These are phyloP conservation scores for Pythium sukuiense DNA, from an alignment of 352 stramenopile genomes.

Conservation along the genomic window DNA sequence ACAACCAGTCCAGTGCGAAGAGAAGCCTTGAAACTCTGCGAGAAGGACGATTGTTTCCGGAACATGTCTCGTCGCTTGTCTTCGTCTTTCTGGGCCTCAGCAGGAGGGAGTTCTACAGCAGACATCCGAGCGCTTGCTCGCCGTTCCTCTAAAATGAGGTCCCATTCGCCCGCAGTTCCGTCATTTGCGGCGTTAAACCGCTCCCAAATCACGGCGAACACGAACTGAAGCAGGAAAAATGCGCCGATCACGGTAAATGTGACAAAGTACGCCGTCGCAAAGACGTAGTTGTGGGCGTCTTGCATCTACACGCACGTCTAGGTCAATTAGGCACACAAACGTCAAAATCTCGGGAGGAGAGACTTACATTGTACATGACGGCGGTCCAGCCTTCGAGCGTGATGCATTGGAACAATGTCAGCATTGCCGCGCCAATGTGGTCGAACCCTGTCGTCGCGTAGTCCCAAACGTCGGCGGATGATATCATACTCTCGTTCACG, in stretches of 20 bases:
- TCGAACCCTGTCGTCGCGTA: constrained; percentile 86
- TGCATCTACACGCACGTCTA: constrained; percentile 7
- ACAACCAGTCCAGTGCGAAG: constrained; percentile 24
- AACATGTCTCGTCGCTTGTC: neutral
- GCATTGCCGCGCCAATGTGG: constrained; percentile 67
- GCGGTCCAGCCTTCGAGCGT: constrained; percentile 88
- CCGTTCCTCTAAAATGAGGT: constrained; percentile 36
- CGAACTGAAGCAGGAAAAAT: constrained; percentile 85
- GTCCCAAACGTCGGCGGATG: constrained; percentile 58
- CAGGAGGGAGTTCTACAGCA: neutral
- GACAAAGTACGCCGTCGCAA: constrained; percentile 73
- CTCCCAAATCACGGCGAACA: constrained; percentile 81
- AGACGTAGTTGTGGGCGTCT: constrained; percentile 35
- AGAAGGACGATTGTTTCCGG: constrained; percentile 10
- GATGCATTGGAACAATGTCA: constrained; percentile 89
- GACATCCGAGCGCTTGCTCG: constrained; percentile 19
- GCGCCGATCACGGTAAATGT: constrained; percentile 74
- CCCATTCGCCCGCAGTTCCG: constrained; percentile 39
- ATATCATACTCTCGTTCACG: constrained; percentile 33
- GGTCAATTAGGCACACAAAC: neutral
- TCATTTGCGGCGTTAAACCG: constrained; percentile 49
- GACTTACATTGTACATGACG: constrained; percentile 79
- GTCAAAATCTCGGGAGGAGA: neutral
- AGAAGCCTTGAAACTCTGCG: constrained; percentile 14
- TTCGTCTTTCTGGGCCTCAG: neutral